Evolutionary conservation across 2,329 filamentous ascomycete species (phyloP), one percentile per base, ranked within the genome.

Genomic region (Dactylellina parvicollis): DNA sequence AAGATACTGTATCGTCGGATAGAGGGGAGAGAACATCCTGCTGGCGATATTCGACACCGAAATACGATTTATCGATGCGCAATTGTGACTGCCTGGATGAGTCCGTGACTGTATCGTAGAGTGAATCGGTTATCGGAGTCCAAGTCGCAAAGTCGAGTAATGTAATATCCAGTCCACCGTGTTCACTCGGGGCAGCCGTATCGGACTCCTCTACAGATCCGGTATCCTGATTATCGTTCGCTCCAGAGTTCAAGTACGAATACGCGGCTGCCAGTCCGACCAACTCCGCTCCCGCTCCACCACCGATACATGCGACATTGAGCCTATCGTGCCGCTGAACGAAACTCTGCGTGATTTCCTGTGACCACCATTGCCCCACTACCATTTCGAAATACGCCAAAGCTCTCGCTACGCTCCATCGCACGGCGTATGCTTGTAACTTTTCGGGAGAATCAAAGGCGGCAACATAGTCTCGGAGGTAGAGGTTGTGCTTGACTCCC

Each of bases 391-490:
- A 83, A 81, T 98, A 98, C 75, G 89, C 92, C 57, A 98, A 82
- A 0, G 92, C 90, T 59, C 95, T 85, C 57, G 90, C 90, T 1
- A 94, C 91, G 80, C 92, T 96, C 93, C 94, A 99, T 77, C 95
- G 84, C 60, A 92, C 87, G 7, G 92, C 92, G 82, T 99, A 99
- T 8, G 90, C 91, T 73, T 90, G 87, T 16, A 97, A 85, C 77
- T 89, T 86, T 46, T 90, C 87, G 62, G 87, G 84, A 47, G 84
- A 84, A 0, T 88, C 88, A 81, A 98, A 99, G 0, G 94, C 94
- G 14, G 84, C 82, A 10, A 85, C 84, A 81, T 98, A 98, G 80
- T 98, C 91, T 30, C 95, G 87, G 69, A 90, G 88, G 80, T 90
- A 98, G 7, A 99, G 84, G 75, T 94, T 91, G 5, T 88, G 85